Evolutionary conservation across 345 rosid genomes (phyloP), one percentile per base, ranked within the genome.

Genomic region (Pelargonium nanum): DNA sequence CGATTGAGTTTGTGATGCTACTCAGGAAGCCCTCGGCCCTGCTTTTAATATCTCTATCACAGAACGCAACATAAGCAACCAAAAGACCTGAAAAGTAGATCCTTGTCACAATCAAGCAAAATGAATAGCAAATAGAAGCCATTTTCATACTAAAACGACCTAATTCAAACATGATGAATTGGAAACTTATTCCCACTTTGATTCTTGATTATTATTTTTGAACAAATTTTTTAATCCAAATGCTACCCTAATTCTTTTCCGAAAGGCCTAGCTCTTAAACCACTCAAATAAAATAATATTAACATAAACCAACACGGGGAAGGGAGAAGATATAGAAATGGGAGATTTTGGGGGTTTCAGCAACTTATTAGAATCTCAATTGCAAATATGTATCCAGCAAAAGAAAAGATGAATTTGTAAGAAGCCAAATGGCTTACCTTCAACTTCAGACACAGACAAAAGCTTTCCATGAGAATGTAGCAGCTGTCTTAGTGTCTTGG

Each of bases 1-100:
- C 99, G 51, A 93, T 81, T 12, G 99, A 85, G 70, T 93, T 89
- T 61, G 96, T 93, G 61, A 93, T 87, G 53, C 99, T 93, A 79
- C 94, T 93, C 70, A 87, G 61, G 76, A 89, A 89, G 75, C 97
- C 82, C 72, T 87, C 99, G 61, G 84, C 94, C 74, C 96, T 87
- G 59, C 76, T 64, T 76, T 93, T 93, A 63, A 89, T 74, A 65
- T 80, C 83, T 23, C 68, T 74, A 58, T 87, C 82, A 19, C 64
- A 83, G 72, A 93, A 89, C 22, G 88, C 91, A 45, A 93, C 66
- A 69, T 85, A 89, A 20, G 83, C 91, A 66, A 84, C 83, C 58
- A 89, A 70, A 74, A 79, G 75, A 72, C 91, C 99, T 93, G 91
- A 74, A 72, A 65, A 60, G 65, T 20, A 52, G 17, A 52, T 4